Evolutionary conservation across 371 early-diverging fungal genomes (phyloP).

Genomic region (Zancudomyces culisetae): DNA sequence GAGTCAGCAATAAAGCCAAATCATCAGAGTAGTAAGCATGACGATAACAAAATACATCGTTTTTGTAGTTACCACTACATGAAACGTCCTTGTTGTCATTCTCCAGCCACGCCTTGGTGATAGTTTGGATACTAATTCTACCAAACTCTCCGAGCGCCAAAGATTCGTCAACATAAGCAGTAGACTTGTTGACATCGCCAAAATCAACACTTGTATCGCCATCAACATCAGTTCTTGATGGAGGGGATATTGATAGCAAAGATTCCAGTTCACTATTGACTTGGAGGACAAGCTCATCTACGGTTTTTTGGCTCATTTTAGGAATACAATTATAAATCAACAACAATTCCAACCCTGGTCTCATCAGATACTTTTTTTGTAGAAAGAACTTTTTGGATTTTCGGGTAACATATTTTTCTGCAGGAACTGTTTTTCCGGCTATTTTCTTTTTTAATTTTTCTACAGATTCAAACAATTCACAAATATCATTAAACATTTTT

Average conservation of each 20-base stretch:
- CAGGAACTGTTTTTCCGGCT: constrained; percentile 55
- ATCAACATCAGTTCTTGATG: too few species aligned
- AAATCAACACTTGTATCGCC: constrained; percentile 5
- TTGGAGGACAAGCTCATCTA: too few species aligned
- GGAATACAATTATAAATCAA: constrained; percentile 38
- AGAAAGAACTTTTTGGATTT: constrained; percentile 42
- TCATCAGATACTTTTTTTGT: constrained; percentile 34
- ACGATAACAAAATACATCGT: constrained; percentile 18
- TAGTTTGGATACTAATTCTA: neutral
- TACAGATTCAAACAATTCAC: constrained; percentile 18
- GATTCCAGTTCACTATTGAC: constrained; percentile 15
- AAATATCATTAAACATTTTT: constrained; percentile 22
- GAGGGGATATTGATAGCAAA: neutral
- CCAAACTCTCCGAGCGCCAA: neutral
- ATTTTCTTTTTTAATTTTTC: constrained; percentile 38
- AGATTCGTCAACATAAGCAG: neutral
- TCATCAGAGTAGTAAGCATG: constrained; percentile 41
- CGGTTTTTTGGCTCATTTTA: constrained; percentile 29
- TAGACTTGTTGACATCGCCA: neutral
- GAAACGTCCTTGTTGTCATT: neutral
- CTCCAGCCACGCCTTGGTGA: neutral
- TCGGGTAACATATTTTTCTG: constrained; percentile 59
- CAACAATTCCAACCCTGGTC: constrained; percentile 49
- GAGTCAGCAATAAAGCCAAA: constrained; percentile 35
- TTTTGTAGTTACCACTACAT: neutral